Conservation (phyloP, 73 alveolate genomes). For the Tetrahymena elliotti region DNA sequence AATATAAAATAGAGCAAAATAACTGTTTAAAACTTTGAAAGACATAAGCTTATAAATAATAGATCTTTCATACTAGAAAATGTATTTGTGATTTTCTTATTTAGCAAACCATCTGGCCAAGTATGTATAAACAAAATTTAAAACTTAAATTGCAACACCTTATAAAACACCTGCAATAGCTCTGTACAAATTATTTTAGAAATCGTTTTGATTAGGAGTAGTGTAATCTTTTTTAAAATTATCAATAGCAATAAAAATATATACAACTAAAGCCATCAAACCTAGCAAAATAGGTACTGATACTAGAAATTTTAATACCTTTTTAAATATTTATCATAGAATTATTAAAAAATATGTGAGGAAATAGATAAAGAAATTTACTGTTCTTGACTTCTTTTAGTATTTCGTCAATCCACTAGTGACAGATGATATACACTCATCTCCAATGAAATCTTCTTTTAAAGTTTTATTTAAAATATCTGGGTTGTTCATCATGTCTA, state of each 20-base stretch:
- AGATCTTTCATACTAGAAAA: conserved; percentile 19
- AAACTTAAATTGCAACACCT: conserved; percentile 17
- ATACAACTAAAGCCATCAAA: conserved; percentile 3
- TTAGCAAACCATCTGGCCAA: conserved; percentile 3
- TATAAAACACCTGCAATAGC: background rate
- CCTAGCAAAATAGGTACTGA: conserved; percentile 1
- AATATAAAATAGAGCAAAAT: conserved; percentile 13
- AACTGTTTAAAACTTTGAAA: conserved; percentile 16
- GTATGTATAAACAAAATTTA: background rate
- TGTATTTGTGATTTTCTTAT: conserved; percentile 28
- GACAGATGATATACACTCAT: conserved; percentile 25
- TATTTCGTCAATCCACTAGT: conserved; percentile 30
- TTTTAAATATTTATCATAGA: background rate
- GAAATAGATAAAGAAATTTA: too few relatives aligned
- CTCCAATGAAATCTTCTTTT: conserved; percentile 20
- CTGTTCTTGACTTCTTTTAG: conserved; percentile 17
- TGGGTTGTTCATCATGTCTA: conserved; percentile 6
- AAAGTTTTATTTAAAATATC: conserved; percentile 7
- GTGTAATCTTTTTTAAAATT: background rate
- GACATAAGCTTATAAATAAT: conserved; percentile 23
- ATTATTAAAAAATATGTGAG: too few relatives aligned
- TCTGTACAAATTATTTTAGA: background rate
- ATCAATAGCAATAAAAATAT: conserved; percentile 5
- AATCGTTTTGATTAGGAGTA: background rate
- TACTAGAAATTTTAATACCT: background rate